A percentile compares a stretch with the other conserved stretches of the same genome.
Evolutionary conservation across 73 alveolate genomes (phyloP).

Genomic region (Stentor coeruleus): DNA sequence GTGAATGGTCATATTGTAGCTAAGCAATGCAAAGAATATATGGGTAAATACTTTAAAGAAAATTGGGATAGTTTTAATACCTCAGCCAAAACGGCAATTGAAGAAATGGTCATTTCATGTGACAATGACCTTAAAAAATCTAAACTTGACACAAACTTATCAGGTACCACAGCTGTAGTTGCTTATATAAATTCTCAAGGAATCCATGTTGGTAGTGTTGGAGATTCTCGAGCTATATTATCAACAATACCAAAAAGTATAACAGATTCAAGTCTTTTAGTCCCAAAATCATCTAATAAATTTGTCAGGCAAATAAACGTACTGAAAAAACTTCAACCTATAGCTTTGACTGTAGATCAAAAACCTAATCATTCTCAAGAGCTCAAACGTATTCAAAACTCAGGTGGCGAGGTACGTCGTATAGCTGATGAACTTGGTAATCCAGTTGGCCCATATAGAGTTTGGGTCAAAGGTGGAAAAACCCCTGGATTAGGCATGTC

Average conservation of each 20-base stretch:
- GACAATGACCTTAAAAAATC: background rate
- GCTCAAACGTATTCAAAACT: background rate
- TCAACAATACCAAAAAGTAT: background rate
- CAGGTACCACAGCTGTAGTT: background rate
- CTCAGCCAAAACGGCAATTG: background rate
- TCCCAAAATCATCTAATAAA: background rate
- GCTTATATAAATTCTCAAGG: too few relatives aligned
- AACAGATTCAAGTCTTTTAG: background rate
- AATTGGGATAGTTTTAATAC: too few relatives aligned
- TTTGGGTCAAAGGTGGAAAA: constrained; percentile 54
- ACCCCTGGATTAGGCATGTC: constrained; percentile 69
- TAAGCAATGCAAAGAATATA: too few relatives aligned
- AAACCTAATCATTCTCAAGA: background rate
- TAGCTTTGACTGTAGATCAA: background rate
- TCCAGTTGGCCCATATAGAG: constrained; percentile 64
- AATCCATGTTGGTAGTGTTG: background rate
- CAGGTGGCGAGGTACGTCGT: background rate
- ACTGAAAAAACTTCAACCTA: background rate
- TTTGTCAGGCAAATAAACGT: background rate
- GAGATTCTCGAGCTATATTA: background rate
- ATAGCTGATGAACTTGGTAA: constrained; percentile 29
- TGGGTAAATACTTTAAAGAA: background rate
- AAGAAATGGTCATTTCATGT: background rate
- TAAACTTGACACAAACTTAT: background rate
- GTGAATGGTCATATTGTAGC: background rate